These are phyloP conservation scores for Chaetomium fimeti DNA, from an alignment of 495 filamentous ascomycete species.

Conservation along the genomic window DNA sequence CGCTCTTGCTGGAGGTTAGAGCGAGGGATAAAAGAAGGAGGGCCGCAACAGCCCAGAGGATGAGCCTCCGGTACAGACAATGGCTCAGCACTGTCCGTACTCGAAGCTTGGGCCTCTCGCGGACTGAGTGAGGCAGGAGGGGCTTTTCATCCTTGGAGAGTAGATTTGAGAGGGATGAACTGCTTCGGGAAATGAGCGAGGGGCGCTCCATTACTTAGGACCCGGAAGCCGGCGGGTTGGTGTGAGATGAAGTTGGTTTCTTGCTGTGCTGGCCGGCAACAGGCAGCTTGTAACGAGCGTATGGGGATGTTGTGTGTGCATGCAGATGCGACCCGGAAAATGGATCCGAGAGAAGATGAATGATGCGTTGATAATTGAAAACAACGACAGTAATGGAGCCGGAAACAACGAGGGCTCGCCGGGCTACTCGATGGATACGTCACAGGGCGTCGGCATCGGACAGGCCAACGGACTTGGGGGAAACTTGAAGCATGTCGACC, in stretches of 20 bases:
- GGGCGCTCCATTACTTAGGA: constrained; percentile 27
- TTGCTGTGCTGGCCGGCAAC: constrained; percentile 8
- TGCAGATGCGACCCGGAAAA: neutral
- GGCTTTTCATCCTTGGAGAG: constrained; percentile 25
- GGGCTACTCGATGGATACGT: neutral
- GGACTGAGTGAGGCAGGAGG: constrained; percentile 19
- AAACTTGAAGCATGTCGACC: constrained; percentile 13
- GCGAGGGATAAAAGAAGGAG: constrained; percentile 34
- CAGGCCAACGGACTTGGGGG: neutral
- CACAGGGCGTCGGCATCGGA: neutral
- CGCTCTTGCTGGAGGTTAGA: constrained; percentile 29
- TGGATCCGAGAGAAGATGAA: neutral
- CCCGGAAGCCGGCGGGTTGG: neutral
- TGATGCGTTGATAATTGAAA: neutral
- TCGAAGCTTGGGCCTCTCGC: constrained; percentile 25
- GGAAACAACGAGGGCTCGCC: neutral
- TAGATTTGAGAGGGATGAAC: constrained; percentile 23
- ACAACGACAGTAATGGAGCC: neutral
- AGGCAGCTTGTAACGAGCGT: constrained; percentile 8
- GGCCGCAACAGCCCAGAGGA: constrained; percentile 40
- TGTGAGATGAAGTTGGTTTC: neutral
- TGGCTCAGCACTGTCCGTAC: constrained; percentile 40
- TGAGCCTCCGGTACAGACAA: constrained; percentile 44
- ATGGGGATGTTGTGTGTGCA: neutral
- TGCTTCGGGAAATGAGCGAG: constrained; percentile 24